Evolutionary conservation across 2,329 filamentous ascomycete species (phyloP).

Genomic region (Colletotrichum sp.): DNA sequence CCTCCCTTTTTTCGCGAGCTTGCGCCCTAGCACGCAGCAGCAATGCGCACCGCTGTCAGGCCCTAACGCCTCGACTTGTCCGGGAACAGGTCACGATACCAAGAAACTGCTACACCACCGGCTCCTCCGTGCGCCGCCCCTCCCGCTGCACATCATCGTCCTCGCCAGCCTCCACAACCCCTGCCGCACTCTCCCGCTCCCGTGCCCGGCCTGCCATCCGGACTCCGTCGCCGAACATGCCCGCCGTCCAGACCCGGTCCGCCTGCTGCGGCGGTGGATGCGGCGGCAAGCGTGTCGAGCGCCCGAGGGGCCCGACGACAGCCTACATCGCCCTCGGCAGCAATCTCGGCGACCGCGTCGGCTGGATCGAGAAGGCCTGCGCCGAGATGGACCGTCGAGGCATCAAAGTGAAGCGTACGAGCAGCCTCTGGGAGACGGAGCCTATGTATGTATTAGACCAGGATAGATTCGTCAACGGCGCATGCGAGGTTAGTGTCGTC

Average conservation of each 20-base stretch:
- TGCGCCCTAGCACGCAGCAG: slow-evolving; percentile 11
- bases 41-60: slow-evolving; percentile 2
- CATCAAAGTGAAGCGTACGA: slow-evolving; percentile 80
- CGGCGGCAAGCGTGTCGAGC: slow-evolving; percentile 28
- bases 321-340: slow-evolving; percentile 91
- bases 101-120: slow-evolving; percentile 3
- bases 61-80: slow-evolving; percentile 13
- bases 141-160: background rate
- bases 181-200: background rate
- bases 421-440: slow-evolving; percentile 90
- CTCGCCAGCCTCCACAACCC: background rate
- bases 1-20: slow-evolving; percentile 5
- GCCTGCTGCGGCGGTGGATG: slow-evolving; percentile 28
- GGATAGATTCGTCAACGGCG: slow-evolving; percentile 87
- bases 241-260: slow-evolving; percentile 23
- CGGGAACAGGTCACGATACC: slow-evolving; percentile 7
- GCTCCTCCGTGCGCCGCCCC: background rate
- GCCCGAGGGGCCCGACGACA: slow-evolving; percentile 37
- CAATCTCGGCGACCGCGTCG: slow-evolving; percentile 86
- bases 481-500: slow-evolving; percentile 76
- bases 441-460: slow-evolving; percentile 97
- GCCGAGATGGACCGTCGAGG: slow-evolving; percentile 74
- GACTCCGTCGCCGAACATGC: slow-evolving; percentile 5
- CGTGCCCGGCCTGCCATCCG: background rate
- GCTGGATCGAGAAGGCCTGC: slow-evolving; percentile 85